A percentile compares a stretch with the other conserved stretches of the same genome.
Evolutionary conservation across 192 early-diverging fungal species (phyloP).

Genomic region (Backusella morwellensis): DNA sequence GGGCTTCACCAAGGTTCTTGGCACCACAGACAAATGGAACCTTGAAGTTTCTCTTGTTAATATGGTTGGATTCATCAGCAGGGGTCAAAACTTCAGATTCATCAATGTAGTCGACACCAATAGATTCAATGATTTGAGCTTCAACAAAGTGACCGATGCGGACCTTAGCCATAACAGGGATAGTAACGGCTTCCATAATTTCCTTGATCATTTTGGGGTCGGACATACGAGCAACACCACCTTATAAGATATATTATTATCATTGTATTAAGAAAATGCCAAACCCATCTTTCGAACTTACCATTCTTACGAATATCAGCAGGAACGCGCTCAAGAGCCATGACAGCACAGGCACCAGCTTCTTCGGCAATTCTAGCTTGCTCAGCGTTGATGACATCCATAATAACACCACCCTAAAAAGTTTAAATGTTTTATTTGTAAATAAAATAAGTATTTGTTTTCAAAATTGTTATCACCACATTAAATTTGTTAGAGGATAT

Average conservation of each 20-base stretch:
- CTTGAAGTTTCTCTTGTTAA: constrained; percentile 91
- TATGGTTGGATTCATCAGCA: constrained; percentile 95
- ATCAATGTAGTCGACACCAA: constrained; percentile 96
- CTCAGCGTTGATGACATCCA: constrained; percentile 98
- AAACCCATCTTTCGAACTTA: constrained; percentile 25
- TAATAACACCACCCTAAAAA: constrained; percentile 92
- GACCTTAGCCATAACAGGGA: constrained; percentile 99
- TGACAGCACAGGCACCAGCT: constrained; percentile 95
- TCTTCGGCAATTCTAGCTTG: constrained; percentile 97
- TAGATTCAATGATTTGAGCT: constrained; percentile 86
- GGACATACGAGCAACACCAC: constrained; percentile 97
- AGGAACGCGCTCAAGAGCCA: constrained; percentile 97
- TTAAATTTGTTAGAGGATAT: background rate
- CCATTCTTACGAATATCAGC: constrained; percentile 98
- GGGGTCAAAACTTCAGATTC: constrained; percentile 95
- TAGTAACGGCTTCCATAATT: constrained; percentile 92
- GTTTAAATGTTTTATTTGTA: no score
- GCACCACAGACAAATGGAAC: constrained; percentile 96
- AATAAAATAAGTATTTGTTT: background rate
- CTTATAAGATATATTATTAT: constrained; percentile 30
- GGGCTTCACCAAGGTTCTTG: constrained; percentile 96
- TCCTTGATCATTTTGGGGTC: constrained; percentile 97
- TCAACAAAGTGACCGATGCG: constrained; percentile 99
- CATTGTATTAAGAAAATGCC: background rate
- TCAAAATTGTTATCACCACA: background rate